These are phyloP conservation scores for Lophiotrema nucula DNA, from an alignment of 495 filamentous ascomycete genomes.

Conservation along the genomic window DNA sequence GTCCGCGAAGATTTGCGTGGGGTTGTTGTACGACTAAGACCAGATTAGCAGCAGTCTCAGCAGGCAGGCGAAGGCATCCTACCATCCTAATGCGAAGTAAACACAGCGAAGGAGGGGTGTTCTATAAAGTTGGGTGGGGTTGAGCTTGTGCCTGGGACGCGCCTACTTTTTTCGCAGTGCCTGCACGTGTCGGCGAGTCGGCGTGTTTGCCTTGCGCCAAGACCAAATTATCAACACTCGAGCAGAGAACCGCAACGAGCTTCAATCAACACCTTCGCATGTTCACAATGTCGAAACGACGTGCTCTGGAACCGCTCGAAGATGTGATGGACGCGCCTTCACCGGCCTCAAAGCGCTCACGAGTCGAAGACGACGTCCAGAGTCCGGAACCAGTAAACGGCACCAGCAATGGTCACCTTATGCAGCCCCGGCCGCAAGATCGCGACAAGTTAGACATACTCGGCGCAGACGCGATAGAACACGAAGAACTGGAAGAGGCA, in stretches of 20 bases:
- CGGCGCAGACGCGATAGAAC: conserved; percentile 38
- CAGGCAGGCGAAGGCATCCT: conserved; percentile 4
- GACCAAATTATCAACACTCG: neutral
- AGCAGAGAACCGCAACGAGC: neutral
- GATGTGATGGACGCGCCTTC: conserved; percentile 58
- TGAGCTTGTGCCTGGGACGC: too few relatives aligned
- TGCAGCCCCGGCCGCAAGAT: conserved; percentile 26
- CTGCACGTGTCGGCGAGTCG: too few relatives aligned
- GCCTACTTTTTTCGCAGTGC: too few relatives aligned
- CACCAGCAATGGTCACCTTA: conserved; percentile 42
- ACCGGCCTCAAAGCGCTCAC: conserved; percentile 73
- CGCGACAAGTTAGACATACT: conserved; percentile 34
- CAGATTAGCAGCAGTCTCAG: conserved; percentile 1
- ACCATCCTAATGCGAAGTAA: conserved; percentile 18
- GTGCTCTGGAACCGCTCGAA: conserved; percentile 74
- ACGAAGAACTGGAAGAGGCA: conserved; percentile 47
- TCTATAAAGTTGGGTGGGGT: too few relatives aligned
- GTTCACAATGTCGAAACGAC: conserved; percentile 67
- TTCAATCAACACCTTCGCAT: neutral
- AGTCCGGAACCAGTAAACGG: conserved; percentile 35
- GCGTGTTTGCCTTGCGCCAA: too few relatives aligned
- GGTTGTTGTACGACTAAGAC: conserved; percentile 62
- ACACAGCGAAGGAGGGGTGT: neutral
- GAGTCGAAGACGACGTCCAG: conserved; percentile 58
- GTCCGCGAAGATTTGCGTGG: conserved; percentile 97